Conservation (phyloP, 2,329 filamentous ascomycete genomes). For the Zasmidium citrigriseum region DNA sequence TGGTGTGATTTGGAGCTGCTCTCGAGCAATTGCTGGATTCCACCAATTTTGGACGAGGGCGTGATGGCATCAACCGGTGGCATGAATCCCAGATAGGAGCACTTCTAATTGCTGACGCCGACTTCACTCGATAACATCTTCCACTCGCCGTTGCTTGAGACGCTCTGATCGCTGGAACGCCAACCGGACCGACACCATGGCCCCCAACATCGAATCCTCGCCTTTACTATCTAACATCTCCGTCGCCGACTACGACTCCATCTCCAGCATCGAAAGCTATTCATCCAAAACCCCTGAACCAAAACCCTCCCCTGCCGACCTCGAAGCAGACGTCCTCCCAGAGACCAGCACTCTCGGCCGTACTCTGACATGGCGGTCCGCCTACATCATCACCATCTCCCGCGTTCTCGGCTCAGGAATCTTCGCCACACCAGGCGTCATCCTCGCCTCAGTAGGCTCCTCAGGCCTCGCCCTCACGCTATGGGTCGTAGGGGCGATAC, state of each 20-base stretch:
- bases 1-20: slow-evolving; percentile 1
- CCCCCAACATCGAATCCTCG: background rate
- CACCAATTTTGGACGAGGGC: no score
- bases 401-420: slow-evolving; percentile 71
- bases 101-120: background rate
- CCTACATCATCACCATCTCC: slow-evolving; percentile 63
- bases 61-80: no score
- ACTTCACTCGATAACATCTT: background rate
- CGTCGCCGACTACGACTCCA: background rate
- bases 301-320: slow-evolving; percentile 18
- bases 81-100: no score
- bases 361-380: slow-evolving; percentile 61
- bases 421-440: slow-evolving; percentile 70
- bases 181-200: background rate
- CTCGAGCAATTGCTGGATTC: slow-evolving; percentile 3
- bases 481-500: slow-evolving; percentile 63
- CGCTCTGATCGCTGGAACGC: background rate
- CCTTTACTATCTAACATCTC: background rate
- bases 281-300: background rate
- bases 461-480: slow-evolving; percentile 63
- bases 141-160: background rate
- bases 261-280: background rate
- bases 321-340: slow-evolving; percentile 62
- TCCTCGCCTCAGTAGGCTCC: slow-evolving; percentile 67
- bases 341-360: slow-evolving; percentile 61